These are phyloP conservation scores for Fraxinus dipetala DNA, from an alignment of 305 asterid species.

Conservation along the genomic window DNA sequence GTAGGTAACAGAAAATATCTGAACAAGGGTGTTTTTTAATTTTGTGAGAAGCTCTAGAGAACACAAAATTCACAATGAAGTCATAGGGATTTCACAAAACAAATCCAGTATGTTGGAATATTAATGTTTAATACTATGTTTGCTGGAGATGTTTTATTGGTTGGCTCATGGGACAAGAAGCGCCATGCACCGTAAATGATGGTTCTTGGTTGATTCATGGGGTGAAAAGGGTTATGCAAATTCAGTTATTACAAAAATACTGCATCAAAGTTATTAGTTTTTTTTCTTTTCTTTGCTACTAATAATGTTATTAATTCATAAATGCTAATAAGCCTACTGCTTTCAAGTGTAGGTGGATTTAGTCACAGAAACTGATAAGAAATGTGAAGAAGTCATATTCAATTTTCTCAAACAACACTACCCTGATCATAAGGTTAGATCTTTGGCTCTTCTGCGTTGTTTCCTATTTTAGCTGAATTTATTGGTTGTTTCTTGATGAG, in stretches of 20 bases:
- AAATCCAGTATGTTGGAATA: neutral
- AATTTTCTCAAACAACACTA: slow-evolving; percentile 54
- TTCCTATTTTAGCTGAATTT: slow-evolving; percentile 9
- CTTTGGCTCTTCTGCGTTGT: neutral
- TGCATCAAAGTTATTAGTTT: neutral
- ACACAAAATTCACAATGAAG: neutral
- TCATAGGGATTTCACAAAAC: neutral
- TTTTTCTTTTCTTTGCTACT: neutral
- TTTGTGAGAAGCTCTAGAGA: neutral
- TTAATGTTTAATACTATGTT: neutral
- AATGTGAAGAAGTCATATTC: slow-evolving; percentile 80
- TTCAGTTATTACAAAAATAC: neutral
- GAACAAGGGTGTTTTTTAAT: neutral
- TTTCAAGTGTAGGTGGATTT: slow-evolving; percentile 68
- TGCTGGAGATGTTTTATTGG: neutral
- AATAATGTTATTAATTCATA: neutral
- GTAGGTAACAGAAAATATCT: neutral
- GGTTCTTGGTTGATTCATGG: neutral
- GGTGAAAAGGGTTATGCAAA: neutral
- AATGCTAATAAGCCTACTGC: neutral
- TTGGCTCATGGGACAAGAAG: neutral
- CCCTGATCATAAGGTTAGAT: slow-evolving; percentile 74
- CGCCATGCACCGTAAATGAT: neutral
- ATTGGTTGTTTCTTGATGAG: neutral
- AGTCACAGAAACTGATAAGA: slow-evolving; percentile 95